phyloP scores from a whole-genome alignment of 345 rosid species.

The Isatis tinctoria region DNA sequence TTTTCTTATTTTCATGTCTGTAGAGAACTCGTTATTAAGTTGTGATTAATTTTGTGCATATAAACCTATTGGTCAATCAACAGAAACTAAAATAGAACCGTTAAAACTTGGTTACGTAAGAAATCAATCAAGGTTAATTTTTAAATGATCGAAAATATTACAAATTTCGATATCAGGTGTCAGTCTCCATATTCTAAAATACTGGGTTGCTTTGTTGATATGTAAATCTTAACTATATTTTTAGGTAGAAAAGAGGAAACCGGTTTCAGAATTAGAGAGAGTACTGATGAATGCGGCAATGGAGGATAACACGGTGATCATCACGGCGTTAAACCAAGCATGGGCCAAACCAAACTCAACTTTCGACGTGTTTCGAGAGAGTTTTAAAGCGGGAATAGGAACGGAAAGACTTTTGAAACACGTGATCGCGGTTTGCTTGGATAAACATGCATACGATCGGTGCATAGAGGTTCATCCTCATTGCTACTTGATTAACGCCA shows the following conservation, averaged over 20 bases:
- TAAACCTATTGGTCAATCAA: not conserved
- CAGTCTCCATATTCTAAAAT: no score
- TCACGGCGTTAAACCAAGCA: slow-evolving; percentile 64
- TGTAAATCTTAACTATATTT: not conserved
- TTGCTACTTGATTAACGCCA: slow-evolving; percentile 42
- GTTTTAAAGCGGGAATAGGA: slow-evolving; percentile 44
- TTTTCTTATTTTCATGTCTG: not conserved
- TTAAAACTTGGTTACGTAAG: no score
- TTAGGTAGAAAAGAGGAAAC: slow-evolving; percentile 9
- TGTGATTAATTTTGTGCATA: no score
- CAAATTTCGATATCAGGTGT: no score
- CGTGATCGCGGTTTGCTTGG: slow-evolving; percentile 50
- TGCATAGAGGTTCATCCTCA: slow-evolving; percentile 46
- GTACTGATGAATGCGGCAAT: slow-evolving; percentile 25
- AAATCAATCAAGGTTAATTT: no score
- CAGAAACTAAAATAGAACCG: not conserved
- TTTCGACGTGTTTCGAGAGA: slow-evolving; percentile 53
- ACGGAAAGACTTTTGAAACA: slow-evolving; percentile 44
- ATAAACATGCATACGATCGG: slow-evolving; percentile 44
- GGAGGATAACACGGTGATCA: slow-evolving; percentile 50
- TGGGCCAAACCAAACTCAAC: slow-evolving; percentile 61
- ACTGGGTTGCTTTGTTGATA: not conserved
- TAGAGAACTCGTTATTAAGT: not conserved
- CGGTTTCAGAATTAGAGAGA: slow-evolving; percentile 25
- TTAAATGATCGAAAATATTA: no score